Evolutionary conservation across 495 filamentous ascomycete species (phyloP).

Genomic region (Penicillium soppii): DNA sequence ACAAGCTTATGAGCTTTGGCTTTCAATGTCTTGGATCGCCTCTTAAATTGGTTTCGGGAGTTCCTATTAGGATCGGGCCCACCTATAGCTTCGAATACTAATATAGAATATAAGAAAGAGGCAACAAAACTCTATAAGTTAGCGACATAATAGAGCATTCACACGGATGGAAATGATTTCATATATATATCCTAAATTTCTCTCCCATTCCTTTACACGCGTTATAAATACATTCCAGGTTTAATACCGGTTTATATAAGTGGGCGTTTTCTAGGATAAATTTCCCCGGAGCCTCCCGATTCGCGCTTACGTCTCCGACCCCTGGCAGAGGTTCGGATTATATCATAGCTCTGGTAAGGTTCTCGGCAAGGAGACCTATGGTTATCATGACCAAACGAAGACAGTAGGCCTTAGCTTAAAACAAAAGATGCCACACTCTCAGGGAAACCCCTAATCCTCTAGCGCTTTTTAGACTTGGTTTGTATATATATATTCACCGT

Average conservation of each 20-base stretch:
- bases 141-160: neutral
- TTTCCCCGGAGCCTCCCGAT: neutral
- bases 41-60: neutral
- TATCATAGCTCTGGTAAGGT: constrained; percentile 12
- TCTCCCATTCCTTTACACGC: too few relatives aligned
- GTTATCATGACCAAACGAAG: constrained; percentile 13
- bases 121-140: neutral
- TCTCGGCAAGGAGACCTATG: constrained; percentile 8
- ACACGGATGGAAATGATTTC: neutral
- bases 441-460: constrained; percentile 21
- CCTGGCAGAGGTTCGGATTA: neutral
- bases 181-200: neutral
- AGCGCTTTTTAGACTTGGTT: constrained; percentile 8
- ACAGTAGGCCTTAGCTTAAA: constrained; percentile 4
- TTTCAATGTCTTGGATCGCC: neutral
- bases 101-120: neutral
- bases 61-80: neutral
- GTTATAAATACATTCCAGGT: too few relatives aligned
- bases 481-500: constrained; percentile 18
- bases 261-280: neutral
- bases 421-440: constrained; percentile 11
- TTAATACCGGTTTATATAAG: neutral
- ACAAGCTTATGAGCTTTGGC: neutral
- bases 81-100: neutral
- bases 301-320: constrained; percentile 7